These are phyloP conservation scores for Deinandra increscens DNA, from an alignment of 129 eudicot genomes.

Conservation along the genomic window DNA sequence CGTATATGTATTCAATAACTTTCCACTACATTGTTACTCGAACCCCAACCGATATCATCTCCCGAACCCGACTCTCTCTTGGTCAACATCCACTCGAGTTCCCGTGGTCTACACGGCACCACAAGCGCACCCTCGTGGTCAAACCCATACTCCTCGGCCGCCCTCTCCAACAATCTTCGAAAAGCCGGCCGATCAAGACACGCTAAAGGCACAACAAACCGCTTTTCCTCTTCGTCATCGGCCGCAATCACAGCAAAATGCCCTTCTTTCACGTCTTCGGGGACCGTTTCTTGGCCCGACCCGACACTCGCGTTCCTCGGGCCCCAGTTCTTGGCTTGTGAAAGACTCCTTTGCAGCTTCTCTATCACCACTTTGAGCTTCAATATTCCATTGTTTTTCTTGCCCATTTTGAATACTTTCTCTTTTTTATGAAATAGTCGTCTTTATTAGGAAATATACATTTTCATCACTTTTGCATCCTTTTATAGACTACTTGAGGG, in stretches of 20 bases:
- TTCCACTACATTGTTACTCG: slow-evolving; percentile 9
- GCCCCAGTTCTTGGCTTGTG: slow-evolving; percentile 36
- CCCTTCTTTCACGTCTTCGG: slow-evolving; percentile 40
- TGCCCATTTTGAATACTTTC: slow-evolving; percentile 27
- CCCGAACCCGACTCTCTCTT: background rate
- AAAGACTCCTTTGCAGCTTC: slow-evolving; percentile 52
- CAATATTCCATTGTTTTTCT: too few relatives aligned
- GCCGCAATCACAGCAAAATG: slow-evolving; percentile 39
- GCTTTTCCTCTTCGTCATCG: slow-evolving; percentile 22
- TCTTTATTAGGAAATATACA: slow-evolving; percentile 3
- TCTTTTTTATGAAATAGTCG: slow-evolving; percentile 1
- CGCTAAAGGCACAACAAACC: slow-evolving; percentile 31
- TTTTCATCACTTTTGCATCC: background rate
- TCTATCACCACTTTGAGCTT: slow-evolving; percentile 50
- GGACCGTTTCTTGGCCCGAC: slow-evolving; percentile 14
- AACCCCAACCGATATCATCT: slow-evolving; percentile 25
- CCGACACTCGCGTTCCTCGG: background rate
- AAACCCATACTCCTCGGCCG: slow-evolving; percentile 41
- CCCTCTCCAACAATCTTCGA: slow-evolving; percentile 35
- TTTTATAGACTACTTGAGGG: slow-evolving; percentile 22
- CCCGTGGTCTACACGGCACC: slow-evolving; percentile 36
- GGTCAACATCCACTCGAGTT: slow-evolving; percentile 33
- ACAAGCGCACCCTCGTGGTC: slow-evolving; percentile 29
- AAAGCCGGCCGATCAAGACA: slow-evolving; percentile 27
- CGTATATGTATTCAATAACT: slow-evolving; percentile 7